These are phyloP conservation scores for Meyerozyma guilliermondii DNA, from an alignment of 1,139 yeast species.

Conservation along the genomic window DNA sequence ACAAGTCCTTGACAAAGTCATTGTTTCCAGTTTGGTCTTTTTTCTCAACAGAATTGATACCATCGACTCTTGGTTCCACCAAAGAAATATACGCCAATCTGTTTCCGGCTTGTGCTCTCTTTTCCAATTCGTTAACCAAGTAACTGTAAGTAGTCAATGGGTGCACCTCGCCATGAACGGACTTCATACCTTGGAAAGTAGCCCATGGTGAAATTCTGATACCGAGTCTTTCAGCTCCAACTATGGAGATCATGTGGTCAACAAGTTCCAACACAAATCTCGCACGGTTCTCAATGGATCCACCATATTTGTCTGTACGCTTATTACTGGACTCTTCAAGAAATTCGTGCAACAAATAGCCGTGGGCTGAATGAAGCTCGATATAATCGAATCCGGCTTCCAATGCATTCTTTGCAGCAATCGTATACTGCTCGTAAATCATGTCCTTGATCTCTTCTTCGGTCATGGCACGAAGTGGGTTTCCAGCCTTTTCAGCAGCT, in stretches of 20 bases:
- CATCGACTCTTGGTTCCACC: conserved; percentile 21
- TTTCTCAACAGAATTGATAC: conserved; percentile 7
- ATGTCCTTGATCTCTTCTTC: conserved; percentile 9
- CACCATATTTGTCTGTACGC: conserved; percentile 16
- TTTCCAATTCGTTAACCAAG: conserved; percentile 13
- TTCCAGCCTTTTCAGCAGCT: conserved; percentile 9
- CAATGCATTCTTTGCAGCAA: conserved; percentile 15
- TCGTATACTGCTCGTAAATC: conserved; percentile 7
- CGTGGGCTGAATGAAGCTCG: conserved; percentile 15
- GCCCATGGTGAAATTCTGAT: conserved; percentile 12
- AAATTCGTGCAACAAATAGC: conserved; percentile 13
- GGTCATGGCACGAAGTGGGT: conserved; percentile 9
- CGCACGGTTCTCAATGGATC: conserved; percentile 14
- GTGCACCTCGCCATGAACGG: conserved; percentile 26
- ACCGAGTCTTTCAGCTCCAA: conserved; percentile 10
- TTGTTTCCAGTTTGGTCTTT: conserved; percentile 13
- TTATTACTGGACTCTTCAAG: conserved; percentile 9
- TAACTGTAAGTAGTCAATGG: conserved; percentile 31
- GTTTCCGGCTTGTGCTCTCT: conserved; percentile 9
- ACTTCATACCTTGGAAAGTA: conserved; percentile 22
- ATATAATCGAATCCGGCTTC: conserved; percentile 14
- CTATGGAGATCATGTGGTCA: conserved; percentile 13
- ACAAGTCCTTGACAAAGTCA: conserved; percentile 34
- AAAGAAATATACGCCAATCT: conserved; percentile 10
- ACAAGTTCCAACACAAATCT: conserved; percentile 11